Conservation (phyloP, 2,329 filamentous ascomycete genomes). For the Talaromyces sp. region DNA sequence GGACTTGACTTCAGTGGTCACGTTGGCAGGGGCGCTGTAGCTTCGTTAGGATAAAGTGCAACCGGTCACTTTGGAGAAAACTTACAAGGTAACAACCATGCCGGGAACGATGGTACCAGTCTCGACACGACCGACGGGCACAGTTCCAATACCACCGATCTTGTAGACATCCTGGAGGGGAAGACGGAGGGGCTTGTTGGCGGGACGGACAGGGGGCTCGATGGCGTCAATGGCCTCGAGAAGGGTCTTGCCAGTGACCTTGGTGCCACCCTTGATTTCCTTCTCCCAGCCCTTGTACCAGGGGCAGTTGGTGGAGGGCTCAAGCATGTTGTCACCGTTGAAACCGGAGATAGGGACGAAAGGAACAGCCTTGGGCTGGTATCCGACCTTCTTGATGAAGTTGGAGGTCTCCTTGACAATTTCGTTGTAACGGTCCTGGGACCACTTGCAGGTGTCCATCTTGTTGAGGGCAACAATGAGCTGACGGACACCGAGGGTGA, state of each 20-base stretch:
- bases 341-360: slow-evolving; percentile 99
- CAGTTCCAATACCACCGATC: slow-evolving; percentile 99
- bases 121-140: slow-evolving; percentile 99
- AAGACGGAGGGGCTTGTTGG: slow-evolving; percentile 98
- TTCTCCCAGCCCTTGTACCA: slow-evolving; percentile 99
- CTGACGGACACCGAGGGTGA: slow-evolving; percentile 99
- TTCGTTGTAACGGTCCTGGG: slow-evolving; percentile 90
- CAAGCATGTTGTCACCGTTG: slow-evolving; percentile 99
- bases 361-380: slow-evolving; percentile 97
- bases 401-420: slow-evolving; percentile 99
- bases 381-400: slow-evolving; percentile 99
- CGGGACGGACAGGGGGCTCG: slow-evolving; percentile 84
- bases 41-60: background rate
- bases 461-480: slow-evolving; percentile 99
- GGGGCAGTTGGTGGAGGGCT: slow-evolving; percentile 83
- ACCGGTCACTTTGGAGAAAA: background rate
- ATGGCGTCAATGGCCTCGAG: slow-evolving; percentile 97
- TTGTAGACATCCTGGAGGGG: slow-evolving; percentile 99
- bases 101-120: slow-evolving; percentile 88
- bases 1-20: slow-evolving; percentile 99
- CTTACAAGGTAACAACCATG: slow-evolving; percentile 77
- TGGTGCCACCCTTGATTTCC: slow-evolving; percentile 80
- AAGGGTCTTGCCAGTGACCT: slow-evolving; percentile 91
- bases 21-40: slow-evolving; percentile 74
- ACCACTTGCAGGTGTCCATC: slow-evolving; percentile 99